Conservation (phyloP, 2,329 filamentous ascomycete species). For the Pseudogymnoascus verrucosus region DNA sequence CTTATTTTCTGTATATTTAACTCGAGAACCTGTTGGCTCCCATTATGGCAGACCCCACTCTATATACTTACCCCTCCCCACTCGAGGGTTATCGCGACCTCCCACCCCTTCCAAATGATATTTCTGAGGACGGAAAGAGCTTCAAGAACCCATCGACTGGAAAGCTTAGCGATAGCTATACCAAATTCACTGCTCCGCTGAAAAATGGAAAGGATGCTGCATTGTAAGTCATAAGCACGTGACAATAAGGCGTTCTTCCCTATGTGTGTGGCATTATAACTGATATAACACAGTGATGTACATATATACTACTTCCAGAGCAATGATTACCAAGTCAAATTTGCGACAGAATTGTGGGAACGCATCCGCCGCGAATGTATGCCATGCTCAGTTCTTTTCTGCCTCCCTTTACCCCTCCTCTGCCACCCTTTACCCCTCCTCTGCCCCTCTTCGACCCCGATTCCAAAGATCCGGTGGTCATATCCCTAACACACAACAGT, state of each 20-base stretch:
- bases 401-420: background rate
- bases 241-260: background rate
- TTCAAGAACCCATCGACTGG: constrained; percentile 57
- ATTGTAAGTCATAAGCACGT: constrained; percentile 46
- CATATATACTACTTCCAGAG: constrained; percentile 75
- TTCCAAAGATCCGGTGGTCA: background rate
- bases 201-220: constrained; percentile 58
- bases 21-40: background rate
- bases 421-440: background rate
- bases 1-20: constrained; percentile 3
- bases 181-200: constrained; percentile 59
- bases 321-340: constrained; percentile 54
- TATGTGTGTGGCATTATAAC: background rate
- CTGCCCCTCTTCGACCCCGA: background rate
- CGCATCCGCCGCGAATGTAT: constrained; percentile 72
- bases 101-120: constrained; percentile 42
- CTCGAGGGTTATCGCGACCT: constrained; percentile 49
- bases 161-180: constrained; percentile 59
- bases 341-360: constrained; percentile 66
- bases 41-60: constrained; percentile 33
- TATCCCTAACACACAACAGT: constrained; percentile 40
- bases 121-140: constrained; percentile 66
- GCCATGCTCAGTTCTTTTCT: constrained; percentile 19
- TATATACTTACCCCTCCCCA: constrained; percentile 47
- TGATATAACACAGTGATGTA: constrained; percentile 48